A percentile compares a stretch with the other conserved stretches of the same genome.
Evolutionary conservation across 768 basidiomycete genomes (phyloP).

Genomic region (Lactarius indigo): DNA sequence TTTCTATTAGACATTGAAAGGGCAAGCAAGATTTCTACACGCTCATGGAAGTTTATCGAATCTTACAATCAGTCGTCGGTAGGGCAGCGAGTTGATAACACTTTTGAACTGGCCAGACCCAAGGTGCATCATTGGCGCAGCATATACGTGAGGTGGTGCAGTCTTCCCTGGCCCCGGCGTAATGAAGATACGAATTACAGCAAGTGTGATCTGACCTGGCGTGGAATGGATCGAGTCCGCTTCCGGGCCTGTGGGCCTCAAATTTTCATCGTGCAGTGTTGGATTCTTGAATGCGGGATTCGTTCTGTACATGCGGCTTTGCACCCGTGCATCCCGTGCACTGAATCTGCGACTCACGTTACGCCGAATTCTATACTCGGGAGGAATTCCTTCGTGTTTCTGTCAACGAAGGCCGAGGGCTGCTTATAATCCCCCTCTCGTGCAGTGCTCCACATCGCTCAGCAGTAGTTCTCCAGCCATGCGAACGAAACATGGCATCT

Average conservation of each 20-base stretch:
- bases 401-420: background rate
- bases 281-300: background rate
- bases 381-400: background rate
- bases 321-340: background rate
- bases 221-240: background rate
- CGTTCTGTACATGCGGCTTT: background rate
- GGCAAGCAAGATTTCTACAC: too few relatives aligned
- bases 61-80: too few relatives aligned
- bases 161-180: too few relatives aligned
- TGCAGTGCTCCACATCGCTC: background rate
- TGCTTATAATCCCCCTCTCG: background rate
- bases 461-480: background rate
- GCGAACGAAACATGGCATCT: background rate
- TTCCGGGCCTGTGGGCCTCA: background rate
- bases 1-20: too few relatives aligned
- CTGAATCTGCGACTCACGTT: background rate
- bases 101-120: too few relatives aligned
- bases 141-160: too few relatives aligned
- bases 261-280: background rate
- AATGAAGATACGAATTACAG: too few relatives aligned
- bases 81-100: too few relatives aligned
- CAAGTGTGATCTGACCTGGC: too few relatives aligned
- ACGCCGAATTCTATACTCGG: background rate
- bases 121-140: too few relatives aligned
- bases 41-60: too few relatives aligned